These are phyloP conservation scores for Leccinum subatratum DNA, from an alignment of 1,284 basidiomycete genomes.

Conservation along the genomic window DNA sequence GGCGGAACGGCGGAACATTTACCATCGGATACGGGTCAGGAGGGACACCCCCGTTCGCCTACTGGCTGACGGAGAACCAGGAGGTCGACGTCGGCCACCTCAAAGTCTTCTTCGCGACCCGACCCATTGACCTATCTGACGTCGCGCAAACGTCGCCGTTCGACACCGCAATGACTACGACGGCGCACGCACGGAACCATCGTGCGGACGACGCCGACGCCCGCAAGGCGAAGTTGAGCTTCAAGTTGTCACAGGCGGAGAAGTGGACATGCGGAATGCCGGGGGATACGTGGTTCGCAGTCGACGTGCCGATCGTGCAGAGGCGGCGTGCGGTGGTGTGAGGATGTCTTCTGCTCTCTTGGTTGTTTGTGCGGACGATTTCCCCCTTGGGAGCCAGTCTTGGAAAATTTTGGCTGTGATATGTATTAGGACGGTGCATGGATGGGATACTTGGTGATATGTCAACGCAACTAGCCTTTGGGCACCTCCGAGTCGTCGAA, in stretches of 20 bases:
- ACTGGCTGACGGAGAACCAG: background rate
- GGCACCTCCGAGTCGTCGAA: background rate
- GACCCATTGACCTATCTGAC: slow-evolving; percentile 1
- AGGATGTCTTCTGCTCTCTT: background rate
- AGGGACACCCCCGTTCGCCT: background rate
- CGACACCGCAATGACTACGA: background rate
- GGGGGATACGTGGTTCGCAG: background rate
- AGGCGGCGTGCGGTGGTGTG: background rate
- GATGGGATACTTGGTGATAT: background rate
- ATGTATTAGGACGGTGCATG: background rate
- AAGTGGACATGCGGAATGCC: background rate
- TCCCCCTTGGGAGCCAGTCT: background rate
- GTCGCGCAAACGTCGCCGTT: background rate
- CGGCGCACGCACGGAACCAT: background rate
- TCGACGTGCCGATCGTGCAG: slow-evolving; percentile 2
- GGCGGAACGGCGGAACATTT: background rate
- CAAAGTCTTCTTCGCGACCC: slow-evolving; percentile 1
- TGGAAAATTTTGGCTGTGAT: background rate
- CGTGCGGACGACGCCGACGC: background rate
- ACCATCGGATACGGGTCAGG: background rate
- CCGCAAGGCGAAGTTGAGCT: background rate
- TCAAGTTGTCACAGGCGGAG: background rate
- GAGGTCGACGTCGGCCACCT: slow-evolving; percentile 2
- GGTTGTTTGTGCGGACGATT: background rate
- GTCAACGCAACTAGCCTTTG: background rate